Evolutionary conservation across 371 early-diverging fungal genomes (phyloP).

Genomic region (Blyttiomyces sp.): DNA sequence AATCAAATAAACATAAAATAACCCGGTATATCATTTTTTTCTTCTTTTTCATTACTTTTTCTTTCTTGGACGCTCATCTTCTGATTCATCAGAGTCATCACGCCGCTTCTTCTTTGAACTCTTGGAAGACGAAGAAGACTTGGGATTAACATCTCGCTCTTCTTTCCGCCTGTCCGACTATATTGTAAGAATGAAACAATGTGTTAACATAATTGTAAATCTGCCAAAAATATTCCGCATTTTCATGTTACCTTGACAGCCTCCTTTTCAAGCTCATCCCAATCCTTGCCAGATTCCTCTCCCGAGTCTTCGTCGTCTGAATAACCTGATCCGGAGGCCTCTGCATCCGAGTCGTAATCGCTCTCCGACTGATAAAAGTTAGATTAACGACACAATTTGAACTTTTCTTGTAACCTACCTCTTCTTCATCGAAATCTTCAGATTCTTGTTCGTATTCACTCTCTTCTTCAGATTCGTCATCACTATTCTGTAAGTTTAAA

Average conservation of each 20-base stretch:
- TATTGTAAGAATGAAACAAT: background rate
- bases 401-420: slow-evolving; percentile 13
- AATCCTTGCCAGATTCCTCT: slow-evolving; percentile 41
- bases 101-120: background rate
- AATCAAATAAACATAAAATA: too few species aligned
- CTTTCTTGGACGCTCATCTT: slow-evolving; percentile 18
- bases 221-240: background rate
- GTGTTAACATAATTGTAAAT: background rate
- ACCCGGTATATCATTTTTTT: too few species aligned
- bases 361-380: slow-evolving; percentile 20
- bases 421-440: slow-evolving; percentile 26
- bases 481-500: slow-evolving; percentile 17
- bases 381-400: background rate
- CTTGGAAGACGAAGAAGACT: background rate
- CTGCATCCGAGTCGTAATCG: slow-evolving; percentile 25
- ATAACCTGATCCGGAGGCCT: slow-evolving; percentile 7
- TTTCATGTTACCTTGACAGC: slow-evolving; percentile 34
- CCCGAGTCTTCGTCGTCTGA: slow-evolving; percentile 24
- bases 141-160: slow-evolving; percentile 10
- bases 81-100: slow-evolving; percentile 9
- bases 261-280: slow-evolving; percentile 47
- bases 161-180: slow-evolving; percentile 12
- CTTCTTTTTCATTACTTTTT: background rate
- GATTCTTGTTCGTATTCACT: slow-evolving; percentile 25
- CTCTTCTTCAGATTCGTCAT: slow-evolving; percentile 28